A percentile compares a stretch with the other conserved stretches of the same genome.
These are phyloP conservation scores for Isabelozyma rhagii DNA, from an alignment of 805 yeast species.

Conservation along the genomic window DNA sequence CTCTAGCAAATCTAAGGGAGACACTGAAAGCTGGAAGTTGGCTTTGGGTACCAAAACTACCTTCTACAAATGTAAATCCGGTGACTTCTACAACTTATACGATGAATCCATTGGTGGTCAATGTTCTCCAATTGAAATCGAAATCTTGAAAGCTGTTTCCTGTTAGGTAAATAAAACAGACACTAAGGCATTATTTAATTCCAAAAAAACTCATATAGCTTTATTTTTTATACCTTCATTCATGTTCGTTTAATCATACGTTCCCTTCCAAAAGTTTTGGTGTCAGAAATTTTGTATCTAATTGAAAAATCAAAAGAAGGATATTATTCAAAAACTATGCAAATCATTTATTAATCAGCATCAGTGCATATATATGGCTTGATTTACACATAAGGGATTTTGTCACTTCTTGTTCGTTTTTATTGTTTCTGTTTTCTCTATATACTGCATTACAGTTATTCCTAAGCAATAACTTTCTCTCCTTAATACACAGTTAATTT, in stretches of 20 bases:
- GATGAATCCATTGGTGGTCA: conserved; percentile 55
- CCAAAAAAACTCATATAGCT: not conserved
- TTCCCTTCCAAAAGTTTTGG: not conserved
- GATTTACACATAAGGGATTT: not conserved
- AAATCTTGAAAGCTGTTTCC: conserved; percentile 10
- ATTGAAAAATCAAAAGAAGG: too few relatives aligned
- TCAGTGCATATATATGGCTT: not conserved
- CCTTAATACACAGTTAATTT: not conserved
- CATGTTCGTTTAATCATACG: not conserved
- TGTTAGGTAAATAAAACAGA: conserved; percentile 8
- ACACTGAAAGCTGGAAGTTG: conserved; percentile 41
- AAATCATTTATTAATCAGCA: too few relatives aligned
- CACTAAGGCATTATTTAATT: not conserved
- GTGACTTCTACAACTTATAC: conserved; percentile 76
- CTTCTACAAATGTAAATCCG: conserved; percentile 75
- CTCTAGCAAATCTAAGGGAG: conserved; percentile 5
- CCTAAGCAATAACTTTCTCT: not conserved
- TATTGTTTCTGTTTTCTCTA: not conserved
- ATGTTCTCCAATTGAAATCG: conserved; percentile 23
- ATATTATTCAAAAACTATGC: too few relatives aligned
- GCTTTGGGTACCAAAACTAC: conserved; percentile 60
- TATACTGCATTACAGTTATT: not conserved
- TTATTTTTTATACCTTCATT: not conserved
- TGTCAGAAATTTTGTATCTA: not conserved
- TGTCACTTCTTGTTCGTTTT: not conserved